A percentile compares a stretch with the other conserved stretches of the same genome.
Conservation (phyloP, 495 filamentous ascomycete genomes). For the Penicillium nucicola region DNA sequence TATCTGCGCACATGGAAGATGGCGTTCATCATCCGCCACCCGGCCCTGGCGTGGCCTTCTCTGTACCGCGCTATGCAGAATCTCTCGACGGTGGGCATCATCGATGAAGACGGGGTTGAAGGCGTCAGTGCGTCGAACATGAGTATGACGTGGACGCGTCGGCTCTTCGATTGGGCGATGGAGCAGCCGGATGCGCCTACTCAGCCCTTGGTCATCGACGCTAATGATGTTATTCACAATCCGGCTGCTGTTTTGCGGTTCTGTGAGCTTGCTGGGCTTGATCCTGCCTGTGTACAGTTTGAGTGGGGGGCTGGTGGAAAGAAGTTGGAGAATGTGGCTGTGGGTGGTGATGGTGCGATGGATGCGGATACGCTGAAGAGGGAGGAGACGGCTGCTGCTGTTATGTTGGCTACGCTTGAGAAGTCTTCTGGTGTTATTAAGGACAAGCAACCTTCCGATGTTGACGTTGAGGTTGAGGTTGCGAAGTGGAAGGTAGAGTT, state of each 20-base stretch:
- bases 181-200: constrained; percentile 11
- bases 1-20: constrained; percentile 34
- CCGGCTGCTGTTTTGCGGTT: constrained; percentile 30
- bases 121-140: constrained; percentile 16
- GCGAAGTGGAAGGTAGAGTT: constrained; percentile 15
- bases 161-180: constrained; percentile 33
- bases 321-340: constrained; percentile 1
- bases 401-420: constrained; percentile 33
- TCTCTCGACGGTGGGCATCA: constrained; percentile 10
- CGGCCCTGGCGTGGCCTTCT: constrained; percentile 37
- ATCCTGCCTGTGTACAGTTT: constrained; percentile 29
- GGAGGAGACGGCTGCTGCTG: background rate
- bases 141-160: constrained; percentile 30
- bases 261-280: constrained; percentile 31
- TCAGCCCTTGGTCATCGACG: constrained; percentile 40
- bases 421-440: constrained; percentile 33
- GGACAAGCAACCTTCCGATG: constrained; percentile 24
- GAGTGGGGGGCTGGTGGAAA: constrained; percentile 28
- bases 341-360: no score
- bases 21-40: constrained; percentile 44
- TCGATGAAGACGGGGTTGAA: constrained; percentile 6
- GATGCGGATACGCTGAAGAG: background rate
- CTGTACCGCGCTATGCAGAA: constrained; percentile 28
- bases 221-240: constrained; percentile 39
- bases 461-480: constrained; percentile 40